These are phyloP conservation scores for Phytophthora europaea DNA, from an alignment of 352 stramenopile species.

Conservation along the genomic window DNA sequence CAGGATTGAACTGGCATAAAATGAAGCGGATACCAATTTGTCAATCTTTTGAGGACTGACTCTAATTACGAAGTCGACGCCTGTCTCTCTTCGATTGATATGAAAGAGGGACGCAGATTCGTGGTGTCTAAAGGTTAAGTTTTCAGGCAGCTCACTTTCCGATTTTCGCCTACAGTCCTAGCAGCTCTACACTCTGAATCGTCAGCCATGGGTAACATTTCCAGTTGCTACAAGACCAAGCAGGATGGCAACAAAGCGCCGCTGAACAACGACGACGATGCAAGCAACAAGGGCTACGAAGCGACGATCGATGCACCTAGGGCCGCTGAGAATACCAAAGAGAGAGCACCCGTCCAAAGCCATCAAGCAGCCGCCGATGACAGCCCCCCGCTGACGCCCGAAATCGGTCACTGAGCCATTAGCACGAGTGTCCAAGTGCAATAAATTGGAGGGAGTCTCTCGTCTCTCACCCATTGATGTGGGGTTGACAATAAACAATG, in stretches of 20 bases:
- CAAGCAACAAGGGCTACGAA: neutral
- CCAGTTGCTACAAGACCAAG: constrained; percentile 29
- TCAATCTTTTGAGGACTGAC: neutral
- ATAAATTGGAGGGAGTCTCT: neutral
- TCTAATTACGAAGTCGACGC: neutral
- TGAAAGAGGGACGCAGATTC: neutral
- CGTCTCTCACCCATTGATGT: neutral
- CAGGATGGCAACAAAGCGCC: constrained; percentile 2
- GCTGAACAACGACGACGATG: neutral
- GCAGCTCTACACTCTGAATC: neutral
- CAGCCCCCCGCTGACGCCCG: neutral
- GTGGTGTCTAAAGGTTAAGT: neutral
- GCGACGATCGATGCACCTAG: constrained; percentile 4
- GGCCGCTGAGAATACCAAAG: constrained; percentile 1
- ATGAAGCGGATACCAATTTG: neutral
- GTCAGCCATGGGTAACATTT: constrained; percentile 24
- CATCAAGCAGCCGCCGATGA: neutral
- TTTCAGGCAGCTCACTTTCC: constrained; percentile 16
- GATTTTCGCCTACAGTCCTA: constrained; percentile 1
- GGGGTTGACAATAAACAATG: neutral
- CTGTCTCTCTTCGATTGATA: neutral
- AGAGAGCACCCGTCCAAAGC: neutral
- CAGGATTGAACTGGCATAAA: neutral
- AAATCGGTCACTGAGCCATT: neutral
- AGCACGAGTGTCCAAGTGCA: neutral